Conservation (phyloP, 768 basidiomycete genomes). For the Melanogaster broomeanus region DNA sequence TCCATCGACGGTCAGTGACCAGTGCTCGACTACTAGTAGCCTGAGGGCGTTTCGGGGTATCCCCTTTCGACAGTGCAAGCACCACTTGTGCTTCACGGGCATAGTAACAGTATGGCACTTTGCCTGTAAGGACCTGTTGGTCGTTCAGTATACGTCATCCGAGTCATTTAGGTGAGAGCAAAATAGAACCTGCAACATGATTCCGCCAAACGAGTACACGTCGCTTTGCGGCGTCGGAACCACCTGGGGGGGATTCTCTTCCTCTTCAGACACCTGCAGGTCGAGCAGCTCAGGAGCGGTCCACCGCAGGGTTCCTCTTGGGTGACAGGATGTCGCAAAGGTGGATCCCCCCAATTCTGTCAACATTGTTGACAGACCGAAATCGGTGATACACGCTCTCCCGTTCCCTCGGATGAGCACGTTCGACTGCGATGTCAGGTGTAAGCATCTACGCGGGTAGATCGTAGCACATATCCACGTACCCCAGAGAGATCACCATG, state of each 20-base stretch:
- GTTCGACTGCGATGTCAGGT: not conserved
- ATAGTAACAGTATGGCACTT: not conserved
- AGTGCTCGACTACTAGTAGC: too few species aligned
- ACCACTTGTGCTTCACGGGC: not conserved
- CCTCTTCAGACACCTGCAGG: not conserved
- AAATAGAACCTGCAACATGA: not conserved
- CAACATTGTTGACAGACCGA: not conserved
- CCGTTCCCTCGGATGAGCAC: not conserved
- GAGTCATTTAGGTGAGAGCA: too few species aligned
- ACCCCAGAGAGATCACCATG: constrained; percentile 4
- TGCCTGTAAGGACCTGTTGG: not conserved
- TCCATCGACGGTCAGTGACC: not conserved
- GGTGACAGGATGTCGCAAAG: not conserved
- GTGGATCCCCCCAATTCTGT: not conserved
- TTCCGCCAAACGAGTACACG: constrained; percentile 1
- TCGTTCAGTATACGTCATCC: too few species aligned
- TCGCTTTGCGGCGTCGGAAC: not conserved
- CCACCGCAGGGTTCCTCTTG: constrained; percentile 1
- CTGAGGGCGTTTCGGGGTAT: not conserved
- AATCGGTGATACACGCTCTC: not conserved
- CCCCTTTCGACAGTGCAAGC: not conserved
- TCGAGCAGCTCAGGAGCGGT: not conserved
- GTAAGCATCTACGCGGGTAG: not conserved
- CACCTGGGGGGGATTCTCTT: not conserved
- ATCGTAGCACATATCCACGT: not conserved